These are phyloP conservation scores for Debaryomyces fabryi DNA, from an alignment of 1,139 yeast genomes.

Conservation along the genomic window DNA sequence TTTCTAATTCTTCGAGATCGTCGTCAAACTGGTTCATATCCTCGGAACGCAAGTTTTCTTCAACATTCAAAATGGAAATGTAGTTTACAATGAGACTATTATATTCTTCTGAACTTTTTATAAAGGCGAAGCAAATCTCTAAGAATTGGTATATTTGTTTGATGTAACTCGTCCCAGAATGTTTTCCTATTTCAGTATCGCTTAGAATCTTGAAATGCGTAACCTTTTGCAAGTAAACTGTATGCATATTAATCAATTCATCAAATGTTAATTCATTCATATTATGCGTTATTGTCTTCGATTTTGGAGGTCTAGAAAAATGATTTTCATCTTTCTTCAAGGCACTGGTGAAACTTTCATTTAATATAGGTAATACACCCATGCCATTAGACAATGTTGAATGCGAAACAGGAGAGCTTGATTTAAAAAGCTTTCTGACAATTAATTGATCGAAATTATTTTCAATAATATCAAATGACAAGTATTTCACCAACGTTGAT, in stretches of 20 bases:
- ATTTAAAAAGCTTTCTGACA: slow-evolving; percentile 24
- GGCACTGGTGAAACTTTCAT: slow-evolving; percentile 5
- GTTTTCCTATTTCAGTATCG: slow-evolving; percentile 37
- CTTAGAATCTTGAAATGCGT: slow-evolving; percentile 44
- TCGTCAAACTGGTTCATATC: slow-evolving; percentile 20
- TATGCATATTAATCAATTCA: slow-evolving; percentile 48
- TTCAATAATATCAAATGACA: slow-evolving; percentile 54
- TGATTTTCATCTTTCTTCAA: neutral
- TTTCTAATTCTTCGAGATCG: slow-evolving; percentile 30
- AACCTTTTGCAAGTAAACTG: slow-evolving; percentile 38
- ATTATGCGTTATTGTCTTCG: slow-evolving; percentile 15
- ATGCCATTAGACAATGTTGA: neutral
- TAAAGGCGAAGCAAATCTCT: slow-evolving; percentile 45
- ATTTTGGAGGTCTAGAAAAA: neutral
- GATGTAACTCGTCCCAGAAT: slow-evolving; percentile 43
- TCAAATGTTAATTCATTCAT: slow-evolving; percentile 45
- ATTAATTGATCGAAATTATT: slow-evolving; percentile 37
- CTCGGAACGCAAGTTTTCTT: slow-evolving; percentile 13
- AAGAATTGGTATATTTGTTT: slow-evolving; percentile 49
- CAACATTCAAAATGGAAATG: slow-evolving; percentile 29
- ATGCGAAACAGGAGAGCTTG: neutral
- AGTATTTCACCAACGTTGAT: slow-evolving; percentile 42
- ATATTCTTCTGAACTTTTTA: slow-evolving; percentile 50
- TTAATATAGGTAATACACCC: slow-evolving; percentile 7
- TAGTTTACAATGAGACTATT: slow-evolving; percentile 34